A percentile compares a stretch with the other conserved stretches of the same genome.
These are phyloP conservation scores for Tulasnella calospora DNA, from an alignment of 768 basidiomycete species.

Conservation along the genomic window DNA sequence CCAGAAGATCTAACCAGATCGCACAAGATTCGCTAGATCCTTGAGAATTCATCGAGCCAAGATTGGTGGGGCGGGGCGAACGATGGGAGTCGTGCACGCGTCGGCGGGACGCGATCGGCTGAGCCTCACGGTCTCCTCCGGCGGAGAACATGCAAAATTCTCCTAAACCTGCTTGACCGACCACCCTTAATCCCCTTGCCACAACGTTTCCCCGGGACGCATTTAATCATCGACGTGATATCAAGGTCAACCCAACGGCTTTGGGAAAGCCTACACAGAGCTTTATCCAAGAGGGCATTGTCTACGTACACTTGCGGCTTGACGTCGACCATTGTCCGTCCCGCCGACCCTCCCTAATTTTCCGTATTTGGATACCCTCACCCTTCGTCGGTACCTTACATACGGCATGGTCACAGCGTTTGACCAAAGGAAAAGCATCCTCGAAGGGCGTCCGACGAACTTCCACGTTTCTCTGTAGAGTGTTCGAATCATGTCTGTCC, in stretches of 20 bases:
- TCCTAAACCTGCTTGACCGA: background rate
- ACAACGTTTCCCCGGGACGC: background rate
- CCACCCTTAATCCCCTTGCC: background rate
- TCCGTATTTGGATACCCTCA: background rate
- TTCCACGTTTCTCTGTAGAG: slow-evolving; percentile 6
- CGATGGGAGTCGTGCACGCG: background rate
- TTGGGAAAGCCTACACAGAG: background rate
- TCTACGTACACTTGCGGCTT: background rate
- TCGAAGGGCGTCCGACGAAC: background rate
- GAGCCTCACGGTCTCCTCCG: slow-evolving; percentile 5
- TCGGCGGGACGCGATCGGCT: background rate
- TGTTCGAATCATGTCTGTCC: background rate
- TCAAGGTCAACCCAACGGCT: background rate
- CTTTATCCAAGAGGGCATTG: background rate
- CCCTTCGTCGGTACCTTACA: background rate
- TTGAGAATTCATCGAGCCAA: background rate
- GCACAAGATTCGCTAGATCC: background rate
- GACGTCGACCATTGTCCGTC: background rate
- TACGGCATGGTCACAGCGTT: background rate
- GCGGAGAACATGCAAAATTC: background rate
- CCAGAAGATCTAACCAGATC: slow-evolving; percentile 10
- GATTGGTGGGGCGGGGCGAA: background rate
- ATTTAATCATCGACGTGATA: background rate
- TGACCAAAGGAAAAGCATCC: background rate
- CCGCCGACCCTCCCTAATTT: background rate